phyloP scores from a whole-genome alignment of 345 rosid genomes.

The Aethionema arabicum region DNA sequence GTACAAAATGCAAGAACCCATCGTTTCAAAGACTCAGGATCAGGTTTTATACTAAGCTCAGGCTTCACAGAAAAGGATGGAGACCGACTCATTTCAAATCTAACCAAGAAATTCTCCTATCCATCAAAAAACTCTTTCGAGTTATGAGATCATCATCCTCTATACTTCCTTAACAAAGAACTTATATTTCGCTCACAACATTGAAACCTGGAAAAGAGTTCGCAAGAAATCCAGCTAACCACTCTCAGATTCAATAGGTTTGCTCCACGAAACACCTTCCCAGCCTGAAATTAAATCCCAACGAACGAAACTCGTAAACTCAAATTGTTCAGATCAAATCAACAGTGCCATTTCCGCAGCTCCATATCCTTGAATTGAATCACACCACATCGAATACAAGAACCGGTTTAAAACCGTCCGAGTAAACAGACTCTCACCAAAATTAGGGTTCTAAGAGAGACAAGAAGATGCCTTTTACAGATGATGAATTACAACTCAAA shows the following conservation, averaged over 20 bases:
- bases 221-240: conserved; percentile 1
- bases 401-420: conserved; percentile 4
- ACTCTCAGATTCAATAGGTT: conserved; percentile 25
- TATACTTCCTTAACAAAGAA: conserved; percentile 1
- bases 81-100: conserved; percentile 75
- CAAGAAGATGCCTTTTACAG: not conserved
- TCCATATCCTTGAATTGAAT: conserved; percentile 11
- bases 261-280: conserved; percentile 23
- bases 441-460: conserved; percentile 13
- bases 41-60: conserved; percentile 59
- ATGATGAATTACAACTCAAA: conserved; percentile 9
- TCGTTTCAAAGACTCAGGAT: conserved; percentile 62
- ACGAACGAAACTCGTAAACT: conserved; percentile 9
- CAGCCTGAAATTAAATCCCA: conserved; percentile 9
- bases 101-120: conserved; percentile 30
- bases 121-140: conserved; percentile 31
- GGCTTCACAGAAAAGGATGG: conserved; percentile 79
- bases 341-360: conserved; percentile 21
- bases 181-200: not conserved
- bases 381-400: conserved; percentile 5
- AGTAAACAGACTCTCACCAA: not conserved
- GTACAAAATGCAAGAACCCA: conserved; percentile 88
- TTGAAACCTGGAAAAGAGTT: not conserved
- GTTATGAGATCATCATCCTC: conserved; percentile 29
- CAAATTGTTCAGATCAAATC: conserved; percentile 21